Conservation (phyloP, 1,284 basidiomycete genomes). For the Rhodotorula sp. region DNA sequence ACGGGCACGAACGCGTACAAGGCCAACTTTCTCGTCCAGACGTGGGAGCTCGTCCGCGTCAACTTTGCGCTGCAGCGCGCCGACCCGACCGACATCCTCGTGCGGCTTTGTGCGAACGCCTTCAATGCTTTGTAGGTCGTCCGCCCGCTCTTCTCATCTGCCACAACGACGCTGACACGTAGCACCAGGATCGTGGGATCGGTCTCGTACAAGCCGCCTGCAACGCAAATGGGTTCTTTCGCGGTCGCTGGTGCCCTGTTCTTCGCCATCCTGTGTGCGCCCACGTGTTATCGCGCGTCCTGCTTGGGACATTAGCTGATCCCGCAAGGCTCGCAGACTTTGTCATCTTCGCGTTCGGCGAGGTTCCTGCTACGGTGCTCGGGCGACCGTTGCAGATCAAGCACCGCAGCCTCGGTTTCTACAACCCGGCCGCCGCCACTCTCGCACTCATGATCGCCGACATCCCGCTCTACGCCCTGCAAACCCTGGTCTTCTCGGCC, state of each 20-base stretch:
- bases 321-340: background rate
- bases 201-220: constrained; percentile 44
- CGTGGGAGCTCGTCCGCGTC: constrained; percentile 1
- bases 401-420: constrained; percentile 46
- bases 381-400: constrained; percentile 37
- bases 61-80: constrained; percentile 12
- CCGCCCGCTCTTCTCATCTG: no score
- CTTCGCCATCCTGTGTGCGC: constrained; percentile 26
- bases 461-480: constrained; percentile 52
- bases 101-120: constrained; percentile 26
- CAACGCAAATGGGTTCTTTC: constrained; percentile 21
- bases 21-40: constrained; percentile 12
- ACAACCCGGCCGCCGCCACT: constrained; percentile 46
- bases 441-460: constrained; percentile 49
- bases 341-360: constrained; percentile 13
- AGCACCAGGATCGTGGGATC: constrained; percentile 41
- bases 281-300: background rate
- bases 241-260: constrained; percentile 33
- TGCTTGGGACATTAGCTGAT: background rate
- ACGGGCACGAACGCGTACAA: constrained; percentile 38
- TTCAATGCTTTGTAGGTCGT: constrained; percentile 32
- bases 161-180: no score
- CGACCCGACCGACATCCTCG: constrained; percentile 16
- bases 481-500: constrained; percentile 41
- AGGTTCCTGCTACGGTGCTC: constrained; percentile 20